These are phyloP conservation scores for Gossypium rotundifolium DNA, from an alignment of 345 rosid species.

Conservation along the genomic window DNA sequence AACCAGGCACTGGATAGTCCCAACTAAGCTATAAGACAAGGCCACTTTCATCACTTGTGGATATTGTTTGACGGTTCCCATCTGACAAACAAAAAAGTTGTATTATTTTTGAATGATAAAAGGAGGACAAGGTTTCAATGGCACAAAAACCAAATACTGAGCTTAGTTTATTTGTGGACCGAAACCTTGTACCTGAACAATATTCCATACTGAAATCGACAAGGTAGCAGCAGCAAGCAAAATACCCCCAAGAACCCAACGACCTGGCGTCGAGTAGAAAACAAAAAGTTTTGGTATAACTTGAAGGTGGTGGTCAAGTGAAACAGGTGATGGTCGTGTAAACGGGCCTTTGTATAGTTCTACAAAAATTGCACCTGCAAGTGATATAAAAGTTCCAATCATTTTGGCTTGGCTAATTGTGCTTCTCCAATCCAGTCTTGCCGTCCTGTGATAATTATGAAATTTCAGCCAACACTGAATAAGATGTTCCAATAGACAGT, in stretches of 20 bases:
- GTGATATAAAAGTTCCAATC: constrained; percentile 47
- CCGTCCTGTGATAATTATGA: constrained; percentile 27
- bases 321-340: constrained; percentile 33
- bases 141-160: background rate
- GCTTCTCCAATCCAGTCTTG: constrained; percentile 45
- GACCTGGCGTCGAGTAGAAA: constrained; percentile 46
- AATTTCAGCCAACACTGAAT: background rate
- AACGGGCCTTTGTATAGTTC: constrained; percentile 54
- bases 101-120: background rate
- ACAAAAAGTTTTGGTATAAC: constrained; percentile 34
- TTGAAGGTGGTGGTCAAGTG: constrained; percentile 24
- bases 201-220: constrained; percentile 54
- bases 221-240: constrained; percentile 62
- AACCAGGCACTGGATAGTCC: constrained; percentile 54
- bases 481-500: no score
- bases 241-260: constrained; percentile 67
- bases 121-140: background rate
- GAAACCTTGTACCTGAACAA: constrained; percentile 45
- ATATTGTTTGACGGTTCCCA: constrained; percentile 43
- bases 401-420: constrained; percentile 37
- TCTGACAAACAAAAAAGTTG: constrained; percentile 23
- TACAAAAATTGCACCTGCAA: constrained; percentile 46
- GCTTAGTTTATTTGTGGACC: no score
- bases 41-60: constrained; percentile 71
- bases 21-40: constrained; percentile 58